These are phyloP conservation scores for Mycena albidolilacea DNA, from an alignment of 768 basidiomycete species.

Conservation along the genomic window DNA sequence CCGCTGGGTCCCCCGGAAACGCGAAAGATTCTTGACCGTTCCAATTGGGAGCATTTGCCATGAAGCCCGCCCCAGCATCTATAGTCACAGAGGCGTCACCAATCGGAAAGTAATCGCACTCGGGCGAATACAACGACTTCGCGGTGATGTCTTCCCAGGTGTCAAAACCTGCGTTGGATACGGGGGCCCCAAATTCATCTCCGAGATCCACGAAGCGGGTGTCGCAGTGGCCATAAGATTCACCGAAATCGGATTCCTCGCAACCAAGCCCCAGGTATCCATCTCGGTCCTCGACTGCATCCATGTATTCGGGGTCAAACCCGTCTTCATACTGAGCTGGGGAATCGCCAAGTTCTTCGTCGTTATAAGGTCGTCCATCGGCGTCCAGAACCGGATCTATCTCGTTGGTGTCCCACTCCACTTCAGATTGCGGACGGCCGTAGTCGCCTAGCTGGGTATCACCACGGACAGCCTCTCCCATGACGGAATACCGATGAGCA, in stretches of 20 bases:
- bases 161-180: not conserved
- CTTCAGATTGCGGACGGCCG: not conserved
- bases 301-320: slow-evolving; percentile 6
- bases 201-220: not conserved
- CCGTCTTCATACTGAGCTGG: slow-evolving; percentile 3
- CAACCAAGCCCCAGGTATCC: slow-evolving; percentile 1
- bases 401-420: not conserved
- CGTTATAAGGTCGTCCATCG: slow-evolving; percentile 26
- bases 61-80: not conserved
- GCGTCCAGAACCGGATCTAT: slow-evolving; percentile 9
- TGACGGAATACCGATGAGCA: too few relatives aligned
- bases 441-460: slow-evolving; percentile 7
- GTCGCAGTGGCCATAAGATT: not conserved
- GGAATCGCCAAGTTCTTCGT: slow-evolving; percentile 26
- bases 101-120: not conserved
- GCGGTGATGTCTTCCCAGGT: slow-evolving; percentile 15
- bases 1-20: not conserved
- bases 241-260: slow-evolving; percentile 9
- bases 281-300: slow-evolving; percentile 2
- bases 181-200: not conserved
- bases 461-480: not conserved
- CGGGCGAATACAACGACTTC: slow-evolving; percentile 8
- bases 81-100: not conserved
- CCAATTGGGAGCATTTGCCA: not conserved
- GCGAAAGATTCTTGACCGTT: not conserved